Base-by-base conservation (phyloP, 1,139 yeast genomes). In the Kodamaea fungicola region DNA sequence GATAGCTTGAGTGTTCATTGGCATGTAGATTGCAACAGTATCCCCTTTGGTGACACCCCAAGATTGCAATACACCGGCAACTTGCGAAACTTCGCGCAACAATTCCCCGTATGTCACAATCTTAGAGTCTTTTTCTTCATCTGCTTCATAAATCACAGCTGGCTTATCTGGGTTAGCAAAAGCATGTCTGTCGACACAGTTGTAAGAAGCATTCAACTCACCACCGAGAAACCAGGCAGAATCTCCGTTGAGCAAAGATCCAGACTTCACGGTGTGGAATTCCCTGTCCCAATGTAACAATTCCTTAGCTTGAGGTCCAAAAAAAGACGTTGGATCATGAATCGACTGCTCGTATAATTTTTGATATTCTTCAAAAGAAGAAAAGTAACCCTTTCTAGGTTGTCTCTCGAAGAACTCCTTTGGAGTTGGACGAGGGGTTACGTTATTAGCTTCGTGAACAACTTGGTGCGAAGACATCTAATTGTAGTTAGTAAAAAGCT, bases 161-260 rank as follows among this genome's bases (percentile, higher is more conserved):
- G 79, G 74, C 70, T 89, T 88, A 58, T 88, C 78, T 42, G 98
- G 98, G 59, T 76, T 83, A 40, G 74, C 75, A 49, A 84, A 76
- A 7, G 98, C 98, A 59, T 88, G 95, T 71, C 97, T 81, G 67
- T 92, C 98, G 50, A 92, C 96, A 76, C 96, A 86, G 73, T 92
- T 92, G 71, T 83, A 90, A 42, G 88, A 76, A 34, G 98, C 97
- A 58, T 92, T 92, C 61, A 92, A 77, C 67, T 85, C 83, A 58
- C 98, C 98, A 45, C 88, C 92, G 37, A 88, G 64, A 58, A 92
- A 92, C 97, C 97, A 92, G 31, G 96, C 84, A 30, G 80, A 74
- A 55, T 90, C 95, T 50, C 96, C 97, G 47, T 79, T 66, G 43
- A 71, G 71, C 53, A 92, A 76, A 40, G 83, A 74, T 21, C 97